phyloP scores from a whole-genome alignment of 225 moss, liverwort and hornwort genomes.

The Lunularia cruciata region DNA sequence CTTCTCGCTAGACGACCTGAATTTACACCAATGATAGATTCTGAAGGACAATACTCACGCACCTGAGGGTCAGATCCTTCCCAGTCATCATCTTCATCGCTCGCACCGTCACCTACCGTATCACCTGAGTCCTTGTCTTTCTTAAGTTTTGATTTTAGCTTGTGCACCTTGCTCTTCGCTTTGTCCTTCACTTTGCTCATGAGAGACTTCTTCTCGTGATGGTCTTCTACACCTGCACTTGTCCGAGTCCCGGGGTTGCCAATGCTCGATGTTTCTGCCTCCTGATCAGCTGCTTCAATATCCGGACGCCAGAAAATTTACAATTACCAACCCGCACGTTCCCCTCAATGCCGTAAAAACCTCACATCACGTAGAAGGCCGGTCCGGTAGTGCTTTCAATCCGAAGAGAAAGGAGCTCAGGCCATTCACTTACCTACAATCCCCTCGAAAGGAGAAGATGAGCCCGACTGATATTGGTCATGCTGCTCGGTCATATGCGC shows the following conservation, averaged over 20 bases:
- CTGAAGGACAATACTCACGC: background rate
- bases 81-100: slow-evolving; percentile 14
- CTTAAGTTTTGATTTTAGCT: slow-evolving; percentile 27
- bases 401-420: too few species aligned
- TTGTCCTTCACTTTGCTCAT: slow-evolving; percentile 32
- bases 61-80: slow-evolving; percentile 23
- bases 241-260: background rate
- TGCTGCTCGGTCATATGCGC: too few species aligned
- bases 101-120: background rate
- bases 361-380: background rate
- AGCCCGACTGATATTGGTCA: too few species aligned
- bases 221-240: slow-evolving; percentile 1
- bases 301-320: background rate
- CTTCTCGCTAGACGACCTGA: too few species aligned
- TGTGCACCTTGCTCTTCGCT: slow-evolving; percentile 34
- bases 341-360: background rate
- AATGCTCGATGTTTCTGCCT: background rate
- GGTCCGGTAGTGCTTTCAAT: background rate
- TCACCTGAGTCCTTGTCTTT: background rate
- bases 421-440: too few species aligned
- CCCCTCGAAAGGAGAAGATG: too few species aligned
- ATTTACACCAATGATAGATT: too few species aligned
- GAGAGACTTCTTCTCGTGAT: slow-evolving; percentile 22
- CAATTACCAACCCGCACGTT: too few species aligned
- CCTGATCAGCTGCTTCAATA: slow-evolving; percentile 15